These are phyloP conservation scores for Neocucurbitaria cava DNA, from an alignment of 2,329 filamentous ascomycete species.

Conservation along the genomic window DNA sequence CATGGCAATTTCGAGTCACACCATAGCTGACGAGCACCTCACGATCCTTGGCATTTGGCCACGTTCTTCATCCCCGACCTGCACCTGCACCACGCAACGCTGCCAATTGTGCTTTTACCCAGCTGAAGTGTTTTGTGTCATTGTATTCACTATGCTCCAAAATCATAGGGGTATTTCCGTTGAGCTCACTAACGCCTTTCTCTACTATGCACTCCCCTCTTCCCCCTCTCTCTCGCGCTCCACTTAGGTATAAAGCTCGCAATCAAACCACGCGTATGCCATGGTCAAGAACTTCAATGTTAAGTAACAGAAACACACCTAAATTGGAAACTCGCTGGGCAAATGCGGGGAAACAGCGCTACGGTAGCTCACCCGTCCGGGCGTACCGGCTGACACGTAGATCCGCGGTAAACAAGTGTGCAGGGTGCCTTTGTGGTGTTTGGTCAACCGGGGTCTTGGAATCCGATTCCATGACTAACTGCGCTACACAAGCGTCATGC, in stretches of 20 bases:
- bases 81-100: no score
- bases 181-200: conserved; percentile 44
- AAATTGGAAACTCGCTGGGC: conserved; percentile 25
- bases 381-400: conserved; percentile 33
- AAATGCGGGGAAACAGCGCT: conserved; percentile 47
- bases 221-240: conserved; percentile 9
- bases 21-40: conserved; percentile 26
- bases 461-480: conserved; percentile 47
- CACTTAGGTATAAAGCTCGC: conserved; percentile 14
- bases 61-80: conserved; percentile 2
- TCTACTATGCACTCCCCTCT: conserved; percentile 33
- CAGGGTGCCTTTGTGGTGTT: conserved; percentile 29
- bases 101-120: no score
- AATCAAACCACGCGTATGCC: conserved; percentile 25
- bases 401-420: conserved; percentile 27
- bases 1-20: conserved; percentile 28
- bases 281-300: conserved; percentile 22
- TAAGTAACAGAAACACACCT: conserved; percentile 46
- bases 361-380: conserved; percentile 40
- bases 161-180: conserved; percentile 45
- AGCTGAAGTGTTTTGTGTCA: conserved; percentile 10
- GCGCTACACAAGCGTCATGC: conserved; percentile 38
- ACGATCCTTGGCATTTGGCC: conserved; percentile 39
- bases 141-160: conserved; percentile 28
- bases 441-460: conserved; percentile 30